Evolutionary conservation across 1,284 basidiomycete species (phyloP).

Genomic region (Ustilago tritici): DNA sequence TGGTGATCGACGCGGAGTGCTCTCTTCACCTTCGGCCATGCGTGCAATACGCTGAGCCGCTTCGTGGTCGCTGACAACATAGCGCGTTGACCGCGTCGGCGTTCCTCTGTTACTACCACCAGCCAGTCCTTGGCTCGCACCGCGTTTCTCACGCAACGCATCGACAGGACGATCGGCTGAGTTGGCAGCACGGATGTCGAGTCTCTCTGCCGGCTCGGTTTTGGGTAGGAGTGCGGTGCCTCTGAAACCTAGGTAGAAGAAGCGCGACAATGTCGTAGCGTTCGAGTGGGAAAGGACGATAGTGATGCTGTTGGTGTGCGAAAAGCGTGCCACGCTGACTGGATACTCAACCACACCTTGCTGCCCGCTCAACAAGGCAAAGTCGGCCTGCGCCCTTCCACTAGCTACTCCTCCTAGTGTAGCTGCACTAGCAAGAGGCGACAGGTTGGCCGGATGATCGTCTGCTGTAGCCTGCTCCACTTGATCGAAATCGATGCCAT

Average conservation of each 20-base stretch:
- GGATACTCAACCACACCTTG: slow-evolving; percentile 65
- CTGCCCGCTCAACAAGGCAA: slow-evolving; percentile 56
- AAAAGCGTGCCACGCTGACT: slow-evolving; percentile 63
- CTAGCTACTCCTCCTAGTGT: slow-evolving; percentile 52
- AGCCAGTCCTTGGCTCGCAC: slow-evolving; percentile 46
- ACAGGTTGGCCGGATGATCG: slow-evolving; percentile 23
- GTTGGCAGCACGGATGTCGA: slow-evolving; percentile 63
- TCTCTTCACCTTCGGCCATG: slow-evolving; percentile 20
- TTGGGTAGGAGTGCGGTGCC: slow-evolving; percentile 61
- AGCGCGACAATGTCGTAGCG: slow-evolving; percentile 51
- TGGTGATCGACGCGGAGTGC: slow-evolving; percentile 30
- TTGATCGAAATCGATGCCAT: slow-evolving; percentile 67
- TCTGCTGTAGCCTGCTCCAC: slow-evolving; percentile 38
- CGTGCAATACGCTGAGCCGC: slow-evolving; percentile 34
- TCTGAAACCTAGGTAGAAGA: slow-evolving; percentile 67
- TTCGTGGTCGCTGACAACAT: slow-evolving; percentile 27
- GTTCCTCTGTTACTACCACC: slow-evolving; percentile 34
- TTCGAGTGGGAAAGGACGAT: slow-evolving; percentile 62
- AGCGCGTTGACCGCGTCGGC: slow-evolving; percentile 26
- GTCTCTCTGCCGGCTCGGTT: slow-evolving; percentile 44
- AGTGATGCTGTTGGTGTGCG: slow-evolving; percentile 63
- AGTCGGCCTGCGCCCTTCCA: slow-evolving; percentile 66
- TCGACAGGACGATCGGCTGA: slow-evolving; percentile 59
- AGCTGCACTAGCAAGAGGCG: slow-evolving; percentile 26
- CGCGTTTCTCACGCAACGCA: slow-evolving; percentile 49